Base-by-base conservation (phyloP, 176 grass and related monocot species). In the Alloteropsis semialata region DNA sequence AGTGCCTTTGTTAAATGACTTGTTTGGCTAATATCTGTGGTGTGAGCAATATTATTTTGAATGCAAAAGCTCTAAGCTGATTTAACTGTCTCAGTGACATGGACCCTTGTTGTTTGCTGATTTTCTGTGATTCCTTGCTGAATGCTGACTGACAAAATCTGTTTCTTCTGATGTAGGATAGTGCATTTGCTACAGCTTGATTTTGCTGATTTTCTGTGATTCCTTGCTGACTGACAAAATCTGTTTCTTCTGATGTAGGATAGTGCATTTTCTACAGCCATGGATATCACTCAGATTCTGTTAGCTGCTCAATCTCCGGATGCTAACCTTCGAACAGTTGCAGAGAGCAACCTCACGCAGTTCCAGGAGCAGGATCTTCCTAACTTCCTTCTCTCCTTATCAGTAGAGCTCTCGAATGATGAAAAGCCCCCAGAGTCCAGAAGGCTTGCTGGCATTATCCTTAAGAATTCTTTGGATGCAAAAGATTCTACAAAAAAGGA, bases 281-380 rank as follows among this genome's bases (percentile, higher is more conserved):
- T 92, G 92, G 90, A 94, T 64, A 94, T 97, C 68, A 91, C 92
- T 27, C 90, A 94, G 72, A 45, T 87, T 56, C 69, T 97, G 33
- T 63, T 92, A 50, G 81, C 95, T 75, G 95, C 95, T 76, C 95
- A 94, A 65, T 94, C 92, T 77, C 80, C 88, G 4, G 92, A 97
- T 83, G 82, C 63, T 38, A 89, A 97, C 67, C 77, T 88, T 66
- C 92, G 92, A 34, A 87, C 90, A 78, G 55, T 58, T 45, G 90
- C 95, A 43, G 95, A 97, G 69, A 39, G 34, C 42, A 94, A 76
- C 59, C 84, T 97, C 27, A 94, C 88, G 56, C 95, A 91, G 84
- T 97, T 97, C 87, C 95, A 97, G 84, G 90, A 94, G 78, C 90
- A 97, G 74, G 92, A 92, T 90, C 92, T 92, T 65, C 83, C 94